These are phyloP conservation scores for Fusarium sp. DNA, from an alignment of 2,329 filamentous ascomycete genomes.

Conservation along the genomic window DNA sequence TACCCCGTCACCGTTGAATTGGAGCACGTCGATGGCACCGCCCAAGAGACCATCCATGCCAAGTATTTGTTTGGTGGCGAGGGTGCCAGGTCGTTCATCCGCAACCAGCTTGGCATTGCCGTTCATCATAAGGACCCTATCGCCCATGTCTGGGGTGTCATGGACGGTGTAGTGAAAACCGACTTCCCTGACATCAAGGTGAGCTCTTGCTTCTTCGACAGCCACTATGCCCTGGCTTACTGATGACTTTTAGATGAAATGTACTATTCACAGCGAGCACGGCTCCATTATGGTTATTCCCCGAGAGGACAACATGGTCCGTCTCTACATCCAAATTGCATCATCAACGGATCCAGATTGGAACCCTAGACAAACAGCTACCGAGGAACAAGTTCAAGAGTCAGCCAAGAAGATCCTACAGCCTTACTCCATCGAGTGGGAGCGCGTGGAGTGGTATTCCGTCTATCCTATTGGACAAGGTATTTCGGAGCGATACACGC, in stretches of 20 bases:
- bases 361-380: slow-evolving; percentile 71
- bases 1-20: slow-evolving; percentile 86
- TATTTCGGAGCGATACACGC: slow-evolving; percentile 74
- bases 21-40: slow-evolving; percentile 78
- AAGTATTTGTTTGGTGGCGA: slow-evolving; percentile 80
- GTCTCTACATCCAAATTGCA: slow-evolving; percentile 76
- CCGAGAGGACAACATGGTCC: slow-evolving; percentile 74
- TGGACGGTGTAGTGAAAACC: slow-evolving; percentile 78
- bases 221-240: neutral
- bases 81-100: slow-evolving; percentile 74
- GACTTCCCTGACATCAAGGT: slow-evolving; percentile 83
- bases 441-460: slow-evolving; percentile 78
- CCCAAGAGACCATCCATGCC: slow-evolving; percentile 72
- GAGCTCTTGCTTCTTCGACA: slow-evolving; percentile 14
- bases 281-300: slow-evolving; percentile 86
- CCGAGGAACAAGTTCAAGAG: slow-evolving; percentile 70
- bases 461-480: slow-evolving; percentile 83
- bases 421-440: slow-evolving; percentile 76
- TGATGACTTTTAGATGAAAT: slow-evolving; percentile 73
- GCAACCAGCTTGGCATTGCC: slow-evolving; percentile 73
- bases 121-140: slow-evolving; percentile 78
- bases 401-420: slow-evolving; percentile 73
- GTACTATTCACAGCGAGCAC: slow-evolving; percentile 77
- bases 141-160: slow-evolving; percentile 79
- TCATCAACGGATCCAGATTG: slow-evolving; percentile 71